These are phyloP conservation scores for Porcisia deanei DNA, from an alignment of 208 protist genomes.

Conservation along the genomic window DNA sequence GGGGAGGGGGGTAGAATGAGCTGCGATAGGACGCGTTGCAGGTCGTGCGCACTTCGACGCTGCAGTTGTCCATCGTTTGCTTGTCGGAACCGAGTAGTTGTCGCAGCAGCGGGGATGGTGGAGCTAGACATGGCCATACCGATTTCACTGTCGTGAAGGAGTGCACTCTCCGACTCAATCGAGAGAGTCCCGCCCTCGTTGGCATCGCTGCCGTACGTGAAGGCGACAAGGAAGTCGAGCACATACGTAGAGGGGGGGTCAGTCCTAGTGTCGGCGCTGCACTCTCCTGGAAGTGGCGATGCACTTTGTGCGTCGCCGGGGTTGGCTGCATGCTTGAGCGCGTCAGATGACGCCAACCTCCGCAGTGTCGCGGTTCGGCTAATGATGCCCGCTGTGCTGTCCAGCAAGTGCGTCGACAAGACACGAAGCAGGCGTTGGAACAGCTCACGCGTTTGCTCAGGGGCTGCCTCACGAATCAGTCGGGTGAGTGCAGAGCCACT, in stretches of 20 bases:
- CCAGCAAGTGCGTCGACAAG: conserved; percentile 45
- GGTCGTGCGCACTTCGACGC: conserved; percentile 39
- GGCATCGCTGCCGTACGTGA: conserved; percentile 27
- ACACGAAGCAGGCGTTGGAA: conserved; percentile 52
- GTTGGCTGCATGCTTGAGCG: conserved; percentile 11
- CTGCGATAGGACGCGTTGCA: conserved; percentile 40
- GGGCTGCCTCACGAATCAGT: conserved; percentile 52
- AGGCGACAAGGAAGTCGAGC: conserved; percentile 19
- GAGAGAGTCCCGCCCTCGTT: background rate
- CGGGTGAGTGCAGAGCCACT: conserved; percentile 44
- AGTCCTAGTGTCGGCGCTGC: background rate
- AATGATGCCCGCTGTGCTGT: conserved; percentile 55
- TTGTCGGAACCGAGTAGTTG: conserved; percentile 5
- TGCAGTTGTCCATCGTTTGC: conserved; percentile 27
- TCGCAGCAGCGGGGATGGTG: conserved; percentile 4
- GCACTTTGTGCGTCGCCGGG: background rate
- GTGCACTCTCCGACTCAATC: conserved; percentile 7
- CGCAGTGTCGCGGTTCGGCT: conserved; percentile 47
- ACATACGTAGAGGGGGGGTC: conserved; percentile 11
- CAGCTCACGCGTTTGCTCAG: conserved; percentile 41
- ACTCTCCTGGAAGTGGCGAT: background rate
- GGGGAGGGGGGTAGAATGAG: conserved; percentile 66
- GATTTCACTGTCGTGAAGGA: conserved; percentile 1
- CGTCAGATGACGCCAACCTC: conserved; percentile 46
- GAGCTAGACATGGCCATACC: background rate